A percentile compares a stretch with the other conserved stretches of the same genome.
phyloP scores from a whole-genome alignment of 805 yeast genomes.

The Wickerhamiella bombiphila region DNA sequence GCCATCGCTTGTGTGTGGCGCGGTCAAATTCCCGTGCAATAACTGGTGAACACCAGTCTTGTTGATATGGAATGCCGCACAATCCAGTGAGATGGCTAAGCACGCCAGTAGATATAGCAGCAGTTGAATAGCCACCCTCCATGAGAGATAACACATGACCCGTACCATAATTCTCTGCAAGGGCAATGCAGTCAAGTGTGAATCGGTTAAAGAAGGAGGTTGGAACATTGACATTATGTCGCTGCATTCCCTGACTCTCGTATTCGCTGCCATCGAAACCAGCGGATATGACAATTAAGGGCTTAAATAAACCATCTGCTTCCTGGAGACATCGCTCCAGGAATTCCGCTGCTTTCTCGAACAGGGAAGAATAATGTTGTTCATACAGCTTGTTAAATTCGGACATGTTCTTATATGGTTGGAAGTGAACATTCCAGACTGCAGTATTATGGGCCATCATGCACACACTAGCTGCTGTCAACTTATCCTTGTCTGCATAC shows the following conservation, averaged over 20 bases:
- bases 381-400: slow-evolving; percentile 53
- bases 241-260: slow-evolving; percentile 72
- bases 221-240: slow-evolving; percentile 71
- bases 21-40: slow-evolving; percentile 50
- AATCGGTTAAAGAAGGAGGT: slow-evolving; percentile 61
- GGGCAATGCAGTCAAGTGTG: slow-evolving; percentile 53
- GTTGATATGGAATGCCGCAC: slow-evolving; percentile 42
- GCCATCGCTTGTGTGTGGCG: slow-evolving; percentile 58
- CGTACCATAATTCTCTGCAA: slow-evolving; percentile 46
- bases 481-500: slow-evolving; percentile 53
- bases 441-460: slow-evolving; percentile 60
- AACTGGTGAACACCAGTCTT: slow-evolving; percentile 47
- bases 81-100: slow-evolving; percentile 67
- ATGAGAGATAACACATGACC: slow-evolving; percentile 54
- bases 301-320: slow-evolving; percentile 31
- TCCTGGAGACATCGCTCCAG: slow-evolving; percentile 2
- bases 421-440: slow-evolving; percentile 73
- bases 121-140: slow-evolving; percentile 81
- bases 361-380: slow-evolving; percentile 42
- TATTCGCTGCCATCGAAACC: slow-evolving; percentile 82
- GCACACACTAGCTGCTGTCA: slow-evolving; percentile 67
- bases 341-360: slow-evolving; percentile 53
- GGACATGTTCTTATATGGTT: slow-evolving; percentile 45
- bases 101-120: slow-evolving; percentile 64
- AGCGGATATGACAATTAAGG: slow-evolving; percentile 60